Base-by-base conservation (phyloP, 495 filamentous ascomycete species). In the Trichoderma reesei region DNA sequence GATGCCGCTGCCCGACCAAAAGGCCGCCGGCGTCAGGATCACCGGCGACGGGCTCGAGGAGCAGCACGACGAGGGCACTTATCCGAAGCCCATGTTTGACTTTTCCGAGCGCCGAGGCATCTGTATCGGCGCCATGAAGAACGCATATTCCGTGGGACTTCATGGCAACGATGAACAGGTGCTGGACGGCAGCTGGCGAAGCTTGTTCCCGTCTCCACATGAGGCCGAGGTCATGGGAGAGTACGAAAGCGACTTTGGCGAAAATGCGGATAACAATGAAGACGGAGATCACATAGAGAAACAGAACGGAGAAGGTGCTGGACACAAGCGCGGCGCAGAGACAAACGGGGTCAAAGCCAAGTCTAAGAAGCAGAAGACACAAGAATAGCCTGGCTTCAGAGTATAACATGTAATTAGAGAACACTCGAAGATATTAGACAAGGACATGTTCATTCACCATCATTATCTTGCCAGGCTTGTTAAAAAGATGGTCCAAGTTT, bases 11-110 rank as follows among this genome's bases (percentile, higher is more conserved):
- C 72, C 73, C 20, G 85, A 86, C 67, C 83, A 86, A 72, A 85
- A 80, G 67, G 78, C 76, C 63, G 85, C 83, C 60, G 79, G 82
- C 0, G 85, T 86, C 56, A 66, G 78, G 37, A 73, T 89, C 37
- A 80, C 78, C 34, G 82, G 83, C 0, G 82, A 85, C 67, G 82
- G 79, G 7, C 70, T 72, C 0, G 48, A 67, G 10, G 69, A 67
- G 20, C 64, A 64, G 11, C 70, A 71, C 14, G 72, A 71, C 13
- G 72, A 74, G 9, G 72, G 67, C 8, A 75, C 75, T 7, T 90
- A 90, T 73, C 85, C 86, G 14, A 84, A 84, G 66, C 84, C 85
- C 3, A 90, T 90, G 83, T 89, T 90, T 70, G 85, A 90, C 73
- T 90, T 90, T 65, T 69, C 74, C 36, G 75, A 80, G 67, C 72